These are phyloP conservation scores for Conringia planisiliqua DNA, from an alignment of 345 rosid genomes.

Conservation along the genomic window DNA sequence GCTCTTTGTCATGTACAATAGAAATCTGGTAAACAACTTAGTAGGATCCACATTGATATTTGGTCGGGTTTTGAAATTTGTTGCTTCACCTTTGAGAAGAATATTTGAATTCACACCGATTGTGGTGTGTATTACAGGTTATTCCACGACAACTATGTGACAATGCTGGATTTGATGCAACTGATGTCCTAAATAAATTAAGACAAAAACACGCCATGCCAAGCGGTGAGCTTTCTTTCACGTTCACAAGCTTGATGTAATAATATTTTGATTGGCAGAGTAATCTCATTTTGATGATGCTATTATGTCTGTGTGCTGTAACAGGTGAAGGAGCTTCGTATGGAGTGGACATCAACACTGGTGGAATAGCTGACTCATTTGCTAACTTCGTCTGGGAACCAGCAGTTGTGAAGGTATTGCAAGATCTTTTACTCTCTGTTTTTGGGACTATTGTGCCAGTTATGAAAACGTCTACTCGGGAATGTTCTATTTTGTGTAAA, in stretches of 20 bases:
- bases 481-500: not conserved
- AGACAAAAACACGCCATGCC: slow-evolving; percentile 94
- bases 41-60: not conserved
- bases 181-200: slow-evolving; percentile 94
- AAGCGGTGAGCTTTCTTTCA: slow-evolving; percentile 50
- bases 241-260: not conserved
- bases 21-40: not conserved
- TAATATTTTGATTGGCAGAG: not conserved
- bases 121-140: slow-evolving; percentile 47
- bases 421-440: not conserved
- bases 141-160: slow-evolving; percentile 96
- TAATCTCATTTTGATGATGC: not conserved
- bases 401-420: slow-evolving; percentile 81
- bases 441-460: not conserved
- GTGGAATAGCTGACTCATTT: slow-evolving; percentile 94
- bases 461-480: not conserved
- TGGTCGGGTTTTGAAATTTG: not conserved
- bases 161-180: slow-evolving; percentile 99
- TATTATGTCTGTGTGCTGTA: not conserved
- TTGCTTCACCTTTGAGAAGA: not conserved
- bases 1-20: not conserved
- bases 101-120: not conserved
- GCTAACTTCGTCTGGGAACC: slow-evolving; percentile 99
- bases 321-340: slow-evolving; percentile 89
- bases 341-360: slow-evolving; percentile 95